Conservation (phyloP, 345 rosid genomes). For the Brassica rapa region DNA sequence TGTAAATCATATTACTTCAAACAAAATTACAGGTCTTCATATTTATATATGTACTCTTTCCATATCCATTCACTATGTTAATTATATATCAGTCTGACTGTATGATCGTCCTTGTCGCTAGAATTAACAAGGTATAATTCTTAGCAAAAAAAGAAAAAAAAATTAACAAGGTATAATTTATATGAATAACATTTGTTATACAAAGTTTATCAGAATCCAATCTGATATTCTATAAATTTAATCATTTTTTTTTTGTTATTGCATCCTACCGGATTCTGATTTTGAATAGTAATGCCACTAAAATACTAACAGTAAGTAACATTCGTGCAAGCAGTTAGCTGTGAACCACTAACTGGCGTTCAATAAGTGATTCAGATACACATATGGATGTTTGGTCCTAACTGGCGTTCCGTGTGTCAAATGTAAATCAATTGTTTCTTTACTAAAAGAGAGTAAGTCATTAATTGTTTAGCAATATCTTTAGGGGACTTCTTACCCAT, state of each 20-base stretch:
- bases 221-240: neutral
- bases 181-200: neutral
- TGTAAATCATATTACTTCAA: neutral
- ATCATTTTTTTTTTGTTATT: neutral
- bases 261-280: neutral
- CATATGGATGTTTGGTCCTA: slow-evolving; percentile 13
- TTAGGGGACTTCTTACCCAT: neutral
- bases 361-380: neutral
- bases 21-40: neutral
- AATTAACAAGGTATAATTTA: neutral
- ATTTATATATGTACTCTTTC: neutral
- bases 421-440: neutral
- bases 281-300: neutral
- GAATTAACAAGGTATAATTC: neutral
- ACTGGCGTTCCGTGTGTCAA: slow-evolving; percentile 18
- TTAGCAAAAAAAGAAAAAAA: neutral
- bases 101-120: neutral
- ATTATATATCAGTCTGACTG: neutral
- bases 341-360: neutral
- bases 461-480: slow-evolving; percentile 21
- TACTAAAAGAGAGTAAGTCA: slow-evolving; percentile 12
- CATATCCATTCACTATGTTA: neutral
- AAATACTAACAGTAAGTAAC: neutral
- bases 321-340: neutral
- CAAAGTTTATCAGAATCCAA: neutral